A percentile compares a stretch with the other conserved stretches of the same genome.
phyloP scores from a whole-genome alignment of 1,139 yeast species.

The Debaryomyces singareniensis region DNA sequence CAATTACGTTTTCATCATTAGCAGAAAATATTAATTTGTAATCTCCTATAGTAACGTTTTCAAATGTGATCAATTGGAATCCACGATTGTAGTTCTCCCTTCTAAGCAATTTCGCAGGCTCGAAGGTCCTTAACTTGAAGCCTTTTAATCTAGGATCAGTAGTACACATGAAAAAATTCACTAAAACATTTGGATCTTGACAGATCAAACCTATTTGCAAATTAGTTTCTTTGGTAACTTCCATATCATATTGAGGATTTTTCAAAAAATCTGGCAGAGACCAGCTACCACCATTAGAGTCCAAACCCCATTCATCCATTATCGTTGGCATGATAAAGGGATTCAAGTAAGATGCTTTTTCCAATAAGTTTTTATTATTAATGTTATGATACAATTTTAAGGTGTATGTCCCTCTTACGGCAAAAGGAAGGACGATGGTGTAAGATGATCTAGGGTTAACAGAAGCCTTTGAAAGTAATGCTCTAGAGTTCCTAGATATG shows the following conservation, averaged over 20 bases:
- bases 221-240: slow-evolving; percentile 11
- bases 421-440: slow-evolving; percentile 21
- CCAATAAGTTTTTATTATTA: slow-evolving; percentile 13
- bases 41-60: slow-evolving; percentile 26
- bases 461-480: slow-evolving; percentile 16
- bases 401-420: slow-evolving; percentile 25
- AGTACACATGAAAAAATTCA: slow-evolving; percentile 41
- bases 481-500: slow-evolving; percentile 24
- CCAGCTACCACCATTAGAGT: slow-evolving; percentile 55
- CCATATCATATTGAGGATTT: slow-evolving; percentile 58
- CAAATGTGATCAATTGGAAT: slow-evolving; percentile 14
- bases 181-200: slow-evolving; percentile 11
- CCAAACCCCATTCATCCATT: slow-evolving; percentile 44
- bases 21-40: slow-evolving; percentile 31
- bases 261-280: slow-evolving; percentile 39
- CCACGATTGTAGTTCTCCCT: slow-evolving; percentile 20
- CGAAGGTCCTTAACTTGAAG: slow-evolving; percentile 19
- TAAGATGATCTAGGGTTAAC: slow-evolving; percentile 19
- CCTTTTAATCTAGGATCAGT: slow-evolving; percentile 14
- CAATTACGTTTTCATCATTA: slow-evolving; percentile 11
- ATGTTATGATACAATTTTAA: slow-evolving; percentile 30
- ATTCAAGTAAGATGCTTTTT: slow-evolving; percentile 19
- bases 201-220: slow-evolving; percentile 21
- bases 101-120: slow-evolving; percentile 21
- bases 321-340: slow-evolving; percentile 13